These are phyloP conservation scores for Phytophthora pisi DNA, from an alignment of 352 stramenopile genomes.

Conservation along the genomic window DNA sequence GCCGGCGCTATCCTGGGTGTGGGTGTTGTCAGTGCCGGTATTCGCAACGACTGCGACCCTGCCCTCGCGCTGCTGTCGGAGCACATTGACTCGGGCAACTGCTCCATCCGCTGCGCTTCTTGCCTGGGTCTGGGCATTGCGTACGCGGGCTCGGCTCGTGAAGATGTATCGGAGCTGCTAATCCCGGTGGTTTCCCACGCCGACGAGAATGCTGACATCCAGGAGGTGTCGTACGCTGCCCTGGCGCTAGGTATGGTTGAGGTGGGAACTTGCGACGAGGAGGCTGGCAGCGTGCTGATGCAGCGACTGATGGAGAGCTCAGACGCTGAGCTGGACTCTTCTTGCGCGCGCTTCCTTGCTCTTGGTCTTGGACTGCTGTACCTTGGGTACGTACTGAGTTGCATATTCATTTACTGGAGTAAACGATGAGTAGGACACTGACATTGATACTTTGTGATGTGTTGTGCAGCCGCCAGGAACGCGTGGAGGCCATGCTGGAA, in stretches of 20 bases:
- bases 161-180: slow-evolving; percentile 98
- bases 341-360: slow-evolving; percentile 96
- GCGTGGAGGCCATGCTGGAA: slow-evolving; percentile 99
- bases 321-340: slow-evolving; percentile 96
- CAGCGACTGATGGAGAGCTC: slow-evolving; percentile 98
- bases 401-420: slow-evolving; percentile 6
- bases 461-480: slow-evolving; percentile 81
- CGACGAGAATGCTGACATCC: slow-evolving; percentile 92
- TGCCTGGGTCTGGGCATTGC: slow-evolving; percentile 97
- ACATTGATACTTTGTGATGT: slow-evolving; percentile 66
- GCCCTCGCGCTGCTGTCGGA: slow-evolving; percentile 97
- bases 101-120: slow-evolving; percentile 93
- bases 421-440: slow-evolving; percentile 80
- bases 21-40: slow-evolving; percentile 93
- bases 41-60: slow-evolving; percentile 97
- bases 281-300: slow-evolving; percentile 96
- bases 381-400: slow-evolving; percentile 84
- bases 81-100: slow-evolving; percentile 96
- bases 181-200: slow-evolving; percentile 93
- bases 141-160: slow-evolving; percentile 95
- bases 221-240: slow-evolving; percentile 93
- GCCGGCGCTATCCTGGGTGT: slow-evolving; percentile 97
- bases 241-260: slow-evolving; percentile 98
- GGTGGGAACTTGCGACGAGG: slow-evolving; percentile 98
- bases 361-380: slow-evolving; percentile 98